Evolutionary conservation across 306 rosid genomes (phyloP).

Genomic region (Amphicarpaea edgeworthii): DNA sequence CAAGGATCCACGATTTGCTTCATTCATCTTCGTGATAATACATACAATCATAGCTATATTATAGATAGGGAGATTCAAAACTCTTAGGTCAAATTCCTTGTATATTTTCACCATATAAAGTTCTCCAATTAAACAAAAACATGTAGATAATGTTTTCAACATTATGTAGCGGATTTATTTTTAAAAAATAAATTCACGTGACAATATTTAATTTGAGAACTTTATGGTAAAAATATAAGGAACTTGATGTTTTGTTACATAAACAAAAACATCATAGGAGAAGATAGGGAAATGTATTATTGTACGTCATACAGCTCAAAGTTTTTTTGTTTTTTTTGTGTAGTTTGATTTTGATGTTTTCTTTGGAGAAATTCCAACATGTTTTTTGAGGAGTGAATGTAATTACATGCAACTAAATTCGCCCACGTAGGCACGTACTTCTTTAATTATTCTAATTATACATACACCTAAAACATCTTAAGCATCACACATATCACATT

Average conservation of each 20-base stretch:
- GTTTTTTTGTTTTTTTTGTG: not conserved
- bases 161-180: not conserved
- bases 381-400: constrained; percentile 25
- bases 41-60: not conserved
- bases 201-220: constrained; percentile 2
- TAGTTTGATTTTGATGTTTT: constrained; percentile 23
- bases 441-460: not conserved
- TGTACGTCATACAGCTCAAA: constrained; percentile 33
- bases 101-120: not conserved
- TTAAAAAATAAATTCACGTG: not conserved
- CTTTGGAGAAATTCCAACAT: not conserved
- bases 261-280: not conserved
- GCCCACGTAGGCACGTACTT: constrained; percentile 20
- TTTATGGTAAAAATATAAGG: not conserved
- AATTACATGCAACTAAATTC: constrained; percentile 23
- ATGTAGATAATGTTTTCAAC: not conserved
- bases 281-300: not conserved
- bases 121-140: not conserved
- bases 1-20: not conserved
- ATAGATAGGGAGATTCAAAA: constrained; percentile 19
- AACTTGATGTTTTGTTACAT: not conserved
- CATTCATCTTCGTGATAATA: not conserved
- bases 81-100: not conserved
- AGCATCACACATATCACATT: constrained; percentile 20
- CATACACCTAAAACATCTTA: not conserved